These are phyloP conservation scores for Trichoderma koningii DNA, from an alignment of 2,329 filamentous ascomycete species.

Conservation along the genomic window DNA sequence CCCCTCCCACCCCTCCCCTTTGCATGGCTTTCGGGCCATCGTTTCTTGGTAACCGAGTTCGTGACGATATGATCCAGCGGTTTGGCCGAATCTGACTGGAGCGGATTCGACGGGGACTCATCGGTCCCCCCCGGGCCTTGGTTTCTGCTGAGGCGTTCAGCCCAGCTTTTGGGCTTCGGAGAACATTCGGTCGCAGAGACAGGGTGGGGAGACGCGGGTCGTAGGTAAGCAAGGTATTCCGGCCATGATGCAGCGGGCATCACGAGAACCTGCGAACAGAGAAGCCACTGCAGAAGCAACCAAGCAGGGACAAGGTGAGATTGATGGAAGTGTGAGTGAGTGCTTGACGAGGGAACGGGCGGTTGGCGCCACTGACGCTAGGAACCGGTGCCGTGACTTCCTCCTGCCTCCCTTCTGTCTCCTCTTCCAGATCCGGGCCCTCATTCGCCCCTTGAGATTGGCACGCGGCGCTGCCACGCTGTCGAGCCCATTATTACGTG, in stretches of 20 bases:
- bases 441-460: background rate
- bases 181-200: conserved; percentile 4
- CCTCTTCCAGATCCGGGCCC: background rate
- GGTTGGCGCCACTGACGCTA: conserved; percentile 13
- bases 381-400: background rate
- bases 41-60: conserved; percentile 15
- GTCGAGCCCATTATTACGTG: background rate
- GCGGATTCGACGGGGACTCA: conserved; percentile 6
- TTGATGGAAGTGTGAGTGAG: too few species aligned
- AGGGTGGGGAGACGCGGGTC: background rate
- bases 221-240: background rate
- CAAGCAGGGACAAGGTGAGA: background rate
- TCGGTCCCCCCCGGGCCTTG: conserved; percentile 9
- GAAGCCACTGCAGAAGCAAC: background rate
- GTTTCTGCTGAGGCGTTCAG: background rate
- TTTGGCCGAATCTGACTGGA: conserved; percentile 10
- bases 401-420: too few species aligned
- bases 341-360: conserved; percentile 5
- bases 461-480: conserved; percentile 16
- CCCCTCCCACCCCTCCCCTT: conserved; percentile 11
- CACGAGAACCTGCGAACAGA: background rate
- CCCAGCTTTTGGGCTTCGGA: background rate
- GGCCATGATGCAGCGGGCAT: too few species aligned
- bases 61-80: conserved; percentile 6
- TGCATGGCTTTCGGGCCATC: conserved; percentile 19